A percentile compares a stretch with the other conserved stretches of the same genome.
Evolutionary conservation across 345 rosid genomes (phyloP).

Genomic region (Turritis glabra): DNA sequence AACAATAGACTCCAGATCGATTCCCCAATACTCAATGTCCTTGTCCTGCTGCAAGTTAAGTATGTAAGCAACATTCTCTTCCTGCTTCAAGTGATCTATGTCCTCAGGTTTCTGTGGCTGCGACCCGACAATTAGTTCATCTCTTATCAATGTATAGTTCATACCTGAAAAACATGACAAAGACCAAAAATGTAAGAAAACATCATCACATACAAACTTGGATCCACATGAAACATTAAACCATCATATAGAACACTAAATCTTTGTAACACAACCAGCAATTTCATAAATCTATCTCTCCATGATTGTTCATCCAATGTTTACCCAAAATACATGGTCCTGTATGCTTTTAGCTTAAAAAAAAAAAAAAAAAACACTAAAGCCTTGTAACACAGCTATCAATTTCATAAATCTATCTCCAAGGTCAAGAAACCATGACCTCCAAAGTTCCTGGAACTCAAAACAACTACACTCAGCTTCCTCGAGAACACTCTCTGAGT

Average conservation of each 20-base stretch:
- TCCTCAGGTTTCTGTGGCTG: conserved; percentile 93
- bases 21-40: conserved; percentile 85
- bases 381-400: background rate
- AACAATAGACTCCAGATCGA: conserved; percentile 57
- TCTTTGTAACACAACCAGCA: background rate
- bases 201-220: background rate
- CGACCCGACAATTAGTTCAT: conserved; percentile 80
- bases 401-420: background rate
- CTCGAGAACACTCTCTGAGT: background rate
- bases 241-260: too few species aligned
- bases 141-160: conserved; percentile 82
- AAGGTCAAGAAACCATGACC: background rate
- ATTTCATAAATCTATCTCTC: background rate
- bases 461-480: conserved; percentile 9
- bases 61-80: conserved; percentile 84
- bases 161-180: conserved; percentile 60
- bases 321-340: background rate
- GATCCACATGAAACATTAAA: background rate
- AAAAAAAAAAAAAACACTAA: background rate
- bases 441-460: background rate
- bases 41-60: conserved; percentile 88
- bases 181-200: conserved; percentile 13
- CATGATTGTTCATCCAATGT: background rate
- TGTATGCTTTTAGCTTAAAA: background rate
- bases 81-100: conserved; percentile 65